These are phyloP conservation scores for Coemansia sp. DNA, from an alignment of 192 early-diverging fungal species.

Conservation along the genomic window DNA sequence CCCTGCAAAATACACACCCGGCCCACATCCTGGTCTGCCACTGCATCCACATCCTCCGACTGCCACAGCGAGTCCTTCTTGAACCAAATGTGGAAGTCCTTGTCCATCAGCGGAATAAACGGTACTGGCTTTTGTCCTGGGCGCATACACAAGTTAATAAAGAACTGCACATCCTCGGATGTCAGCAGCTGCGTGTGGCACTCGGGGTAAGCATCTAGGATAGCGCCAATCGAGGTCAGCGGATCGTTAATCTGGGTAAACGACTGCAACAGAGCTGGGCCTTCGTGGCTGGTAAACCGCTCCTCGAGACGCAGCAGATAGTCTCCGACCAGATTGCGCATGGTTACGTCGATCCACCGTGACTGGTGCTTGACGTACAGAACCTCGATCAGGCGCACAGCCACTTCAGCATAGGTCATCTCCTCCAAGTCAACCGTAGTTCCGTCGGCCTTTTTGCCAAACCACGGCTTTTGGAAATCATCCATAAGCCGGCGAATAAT, in stretches of 20 bases:
- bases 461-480: slow-evolving; percentile 97
- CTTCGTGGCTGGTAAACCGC: slow-evolving; percentile 61
- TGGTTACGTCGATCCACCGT: slow-evolving; percentile 84
- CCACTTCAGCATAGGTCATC: slow-evolving; percentile 93
- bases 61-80: slow-evolving; percentile 99
- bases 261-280: slow-evolving; percentile 24
- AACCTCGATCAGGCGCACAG: slow-evolving; percentile 76
- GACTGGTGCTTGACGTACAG: slow-evolving; percentile 73
- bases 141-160: slow-evolving; percentile 45
- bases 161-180: slow-evolving; percentile 45
- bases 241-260: slow-evolving; percentile 29
- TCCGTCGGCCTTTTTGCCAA: slow-evolving; percentile 80
- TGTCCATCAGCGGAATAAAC: slow-evolving; percentile 88
- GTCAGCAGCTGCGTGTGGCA: slow-evolving; percentile 45
- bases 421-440: slow-evolving; percentile 76
- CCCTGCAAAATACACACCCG: slow-evolving; percentile 91
- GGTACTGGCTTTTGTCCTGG: slow-evolving; percentile 87
- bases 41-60: slow-evolving; percentile 86
- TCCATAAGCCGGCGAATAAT: slow-evolving; percentile 86
- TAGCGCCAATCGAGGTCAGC: slow-evolving; percentile 31
- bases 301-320: slow-evolving; percentile 85
- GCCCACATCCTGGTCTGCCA: slow-evolving; percentile 82
- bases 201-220: slow-evolving; percentile 23
- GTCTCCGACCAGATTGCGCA: slow-evolving; percentile 82
- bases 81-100: slow-evolving; percentile 96